Percentiles rank a stretch among this genome's conserved stretches.
phyloP scores from a whole-genome alignment of 2,329 filamentous ascomycete species.

The Neopestalotiopsis rosae region DNA sequence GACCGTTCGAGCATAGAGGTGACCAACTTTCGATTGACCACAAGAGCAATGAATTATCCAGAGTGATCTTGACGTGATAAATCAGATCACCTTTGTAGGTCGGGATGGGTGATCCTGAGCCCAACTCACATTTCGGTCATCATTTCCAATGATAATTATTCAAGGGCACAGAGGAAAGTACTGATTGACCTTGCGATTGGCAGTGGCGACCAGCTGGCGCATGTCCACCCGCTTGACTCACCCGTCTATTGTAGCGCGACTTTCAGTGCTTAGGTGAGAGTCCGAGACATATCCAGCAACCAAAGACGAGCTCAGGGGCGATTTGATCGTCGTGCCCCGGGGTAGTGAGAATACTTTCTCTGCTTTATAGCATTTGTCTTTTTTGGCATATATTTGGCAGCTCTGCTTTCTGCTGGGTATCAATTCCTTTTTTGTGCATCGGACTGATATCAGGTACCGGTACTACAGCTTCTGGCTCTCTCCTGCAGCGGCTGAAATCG shows the following conservation, averaged over 20 bases:
- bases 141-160: no score
- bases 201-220: background rate
- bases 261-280: constrained; percentile 7
- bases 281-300: background rate
- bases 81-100: no score
- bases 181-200: background rate
- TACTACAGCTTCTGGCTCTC: background rate
- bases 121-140: no score
- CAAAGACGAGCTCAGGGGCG: background rate
- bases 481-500: background rate
- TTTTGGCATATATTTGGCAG: background rate
- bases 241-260: background rate
- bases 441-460: background rate
- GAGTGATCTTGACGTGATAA: no score
- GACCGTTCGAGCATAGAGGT: no score
- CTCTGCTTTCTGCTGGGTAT: background rate
- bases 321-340: background rate
- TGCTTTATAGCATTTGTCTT: background rate
- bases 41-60: no score
- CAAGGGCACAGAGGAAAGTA: no score
- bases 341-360: background rate
- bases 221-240: background rate
- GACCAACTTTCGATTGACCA: no score
- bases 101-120: no score
- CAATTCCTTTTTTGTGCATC: background rate